Base-by-base conservation (phyloP, 176 grass and related monocot species). In the Carex kokanica region DNA sequence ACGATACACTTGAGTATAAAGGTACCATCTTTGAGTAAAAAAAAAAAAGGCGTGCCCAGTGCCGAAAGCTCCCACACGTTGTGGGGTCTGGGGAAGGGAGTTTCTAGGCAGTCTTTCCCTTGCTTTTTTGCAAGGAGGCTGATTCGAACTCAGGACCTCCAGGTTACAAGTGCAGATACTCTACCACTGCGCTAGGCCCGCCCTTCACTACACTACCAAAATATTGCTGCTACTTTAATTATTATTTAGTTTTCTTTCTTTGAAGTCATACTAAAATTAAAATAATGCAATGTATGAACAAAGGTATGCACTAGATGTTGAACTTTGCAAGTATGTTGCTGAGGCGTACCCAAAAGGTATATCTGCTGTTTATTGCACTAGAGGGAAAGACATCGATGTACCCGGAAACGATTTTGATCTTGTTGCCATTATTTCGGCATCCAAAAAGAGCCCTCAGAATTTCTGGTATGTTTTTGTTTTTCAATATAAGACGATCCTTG, bases 311-410 rank as follows among this genome's bases (percentile, higher is more conserved):
- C 71, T 98, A 25, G 96, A 98, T 86, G 56, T 70, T 88, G 96
- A 98, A 88, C 63, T 98, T 78, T 90, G 82, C 54, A 98, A 98
- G 84, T 98, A 95, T 87, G 89, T 91, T 73, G 32, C 58, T 63
- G 91, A 99, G 84, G 84, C 96, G 65, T 99, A 99, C 84, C 92
- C 93, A 83, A 99, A 93, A 90, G 96, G 96, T 64, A 80, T 66
- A 17, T 93, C 86, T 91, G 88, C 91, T 6, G 71, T 93, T 88
- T 98, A 98, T 88, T 93, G 96, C 84, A 95, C 84, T 34, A 86
- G 8, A 51, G 93, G 96, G 65, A 99, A 99, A 81, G 85, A 99
- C 80, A 14, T 88, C 47, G 96, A 99, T 36, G 96, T 78, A 85
- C 93, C 88, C 86, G 96, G 93, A 85, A 81, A 67, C 66, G 96